Evolutionary conservation across 2,329 filamentous ascomycete genomes (phyloP).

Genomic region (Aspergillus texensis): DNA sequence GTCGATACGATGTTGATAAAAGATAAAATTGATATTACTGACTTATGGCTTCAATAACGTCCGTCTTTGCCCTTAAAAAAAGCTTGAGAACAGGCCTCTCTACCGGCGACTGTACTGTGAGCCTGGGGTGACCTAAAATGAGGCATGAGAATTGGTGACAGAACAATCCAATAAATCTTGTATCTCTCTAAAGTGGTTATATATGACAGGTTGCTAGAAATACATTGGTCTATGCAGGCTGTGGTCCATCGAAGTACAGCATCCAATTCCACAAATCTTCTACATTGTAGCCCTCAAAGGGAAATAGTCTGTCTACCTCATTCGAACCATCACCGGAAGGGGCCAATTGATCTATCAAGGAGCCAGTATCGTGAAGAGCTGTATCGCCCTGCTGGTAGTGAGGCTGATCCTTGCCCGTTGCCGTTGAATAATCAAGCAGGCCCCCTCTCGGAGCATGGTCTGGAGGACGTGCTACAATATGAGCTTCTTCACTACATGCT

Average conservation of each 20-base stretch:
- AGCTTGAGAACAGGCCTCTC: no score
- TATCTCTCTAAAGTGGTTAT: no score
- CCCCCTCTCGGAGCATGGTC: neutral
- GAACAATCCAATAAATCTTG: no score
- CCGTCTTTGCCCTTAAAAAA: no score
- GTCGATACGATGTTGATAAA: no score
- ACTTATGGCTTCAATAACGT: no score
- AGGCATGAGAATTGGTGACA: no score
- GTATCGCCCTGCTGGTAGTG: neutral
- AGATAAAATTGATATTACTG: no score
- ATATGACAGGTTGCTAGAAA: neutral
- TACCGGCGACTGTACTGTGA: no score
- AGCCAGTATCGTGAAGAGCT: neutral
- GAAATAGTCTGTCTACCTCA: slow-evolving; percentile 16
- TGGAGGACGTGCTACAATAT: neutral
- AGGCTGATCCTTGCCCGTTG: neutral
- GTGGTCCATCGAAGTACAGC: slow-evolving; percentile 19
- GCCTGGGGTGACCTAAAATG: no score
- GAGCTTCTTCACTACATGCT: neutral
- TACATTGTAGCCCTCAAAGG: slow-evolving; percentile 26
- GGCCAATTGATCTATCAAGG: neutral
- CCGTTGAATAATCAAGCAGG: neutral
- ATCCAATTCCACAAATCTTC: slow-evolving; percentile 30
- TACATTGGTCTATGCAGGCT: neutral
- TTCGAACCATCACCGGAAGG: neutral